Conservation (phyloP, 208 protist species). For the Strigomonas culicis region DNA sequence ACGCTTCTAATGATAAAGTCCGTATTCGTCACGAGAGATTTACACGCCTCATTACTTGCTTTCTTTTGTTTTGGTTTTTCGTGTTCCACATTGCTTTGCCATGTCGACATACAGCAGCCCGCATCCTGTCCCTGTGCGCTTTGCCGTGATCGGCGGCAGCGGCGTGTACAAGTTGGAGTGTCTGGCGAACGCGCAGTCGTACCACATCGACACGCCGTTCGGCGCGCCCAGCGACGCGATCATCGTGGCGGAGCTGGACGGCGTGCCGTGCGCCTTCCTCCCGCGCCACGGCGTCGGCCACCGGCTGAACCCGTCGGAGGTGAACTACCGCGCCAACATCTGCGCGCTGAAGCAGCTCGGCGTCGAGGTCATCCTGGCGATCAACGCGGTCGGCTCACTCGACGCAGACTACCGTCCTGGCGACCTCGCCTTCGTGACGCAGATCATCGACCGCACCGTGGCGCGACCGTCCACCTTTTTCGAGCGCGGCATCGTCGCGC, state of each 20-base stretch:
- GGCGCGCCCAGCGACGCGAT: constrained; percentile 63
- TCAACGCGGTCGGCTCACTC: constrained; percentile 89
- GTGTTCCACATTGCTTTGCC: background rate
- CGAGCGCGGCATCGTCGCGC: constrained; percentile 67
- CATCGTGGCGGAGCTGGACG: constrained; percentile 59
- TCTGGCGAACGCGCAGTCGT: constrained; percentile 29
- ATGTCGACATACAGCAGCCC: constrained; percentile 40
- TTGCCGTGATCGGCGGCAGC: constrained; percentile 87
- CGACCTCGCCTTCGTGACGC: constrained; percentile 86
- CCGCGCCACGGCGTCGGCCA: constrained; percentile 84
- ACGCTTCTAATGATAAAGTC: no score
- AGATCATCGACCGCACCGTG: constrained; percentile 87
- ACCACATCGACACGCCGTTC: constrained; percentile 85
- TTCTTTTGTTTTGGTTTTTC: background rate
- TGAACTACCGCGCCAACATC: constrained; percentile 92
- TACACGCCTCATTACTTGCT: no score
- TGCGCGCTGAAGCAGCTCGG: constrained; percentile 88
- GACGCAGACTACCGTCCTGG: constrained; percentile 65
- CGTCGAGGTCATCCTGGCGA: constrained; percentile 75
- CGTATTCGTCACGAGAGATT: no score
- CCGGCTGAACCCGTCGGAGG: constrained; percentile 69
- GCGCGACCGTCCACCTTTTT: constrained; percentile 81
- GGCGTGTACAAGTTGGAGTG: constrained; percentile 79
- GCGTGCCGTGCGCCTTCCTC: constrained; percentile 76
- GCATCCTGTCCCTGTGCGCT: constrained; percentile 36